These are phyloP conservation scores for Claviceps humidiphila DNA, from an alignment of 2,329 filamentous ascomycete species.

Conservation along the genomic window DNA sequence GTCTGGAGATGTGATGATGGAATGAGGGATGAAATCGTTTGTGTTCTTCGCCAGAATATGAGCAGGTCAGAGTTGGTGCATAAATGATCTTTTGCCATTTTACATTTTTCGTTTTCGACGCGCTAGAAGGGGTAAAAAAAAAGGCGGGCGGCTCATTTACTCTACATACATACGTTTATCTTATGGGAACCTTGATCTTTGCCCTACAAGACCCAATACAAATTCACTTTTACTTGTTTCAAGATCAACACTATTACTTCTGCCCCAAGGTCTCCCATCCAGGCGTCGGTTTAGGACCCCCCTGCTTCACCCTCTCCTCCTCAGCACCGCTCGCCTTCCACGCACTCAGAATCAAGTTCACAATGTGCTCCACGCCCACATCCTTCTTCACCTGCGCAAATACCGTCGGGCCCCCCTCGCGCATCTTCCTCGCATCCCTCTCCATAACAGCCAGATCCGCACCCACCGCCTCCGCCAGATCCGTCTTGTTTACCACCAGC, in stretches of 20 bases:
- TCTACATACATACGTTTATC: too few relatives aligned
- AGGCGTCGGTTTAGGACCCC: constrained; percentile 44
- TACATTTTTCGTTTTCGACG: too few relatives aligned
- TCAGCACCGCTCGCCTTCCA: constrained; percentile 85
- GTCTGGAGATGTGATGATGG: constrained; percentile 23
- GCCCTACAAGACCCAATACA: background rate
- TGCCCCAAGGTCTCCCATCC: constrained; percentile 34
- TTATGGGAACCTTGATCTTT: background rate
- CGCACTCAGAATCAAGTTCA: constrained; percentile 76
- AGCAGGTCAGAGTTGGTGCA: too few relatives aligned
- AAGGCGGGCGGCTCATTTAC: too few relatives aligned
- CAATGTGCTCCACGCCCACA: constrained; percentile 72
- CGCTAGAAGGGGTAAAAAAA: too few relatives aligned
- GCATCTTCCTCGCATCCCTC: constrained; percentile 82
- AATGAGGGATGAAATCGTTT: constrained; percentile 7
- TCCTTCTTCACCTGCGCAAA: constrained; percentile 96
- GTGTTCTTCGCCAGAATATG: background rate
- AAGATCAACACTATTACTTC: background rate
- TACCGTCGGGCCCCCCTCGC: constrained; percentile 87
- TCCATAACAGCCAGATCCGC: constrained; percentile 92
- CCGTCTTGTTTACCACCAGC: constrained; percentile 93
- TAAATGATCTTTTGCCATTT: too few relatives aligned
- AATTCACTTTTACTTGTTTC: background rate
- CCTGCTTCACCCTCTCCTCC: constrained; percentile 37
- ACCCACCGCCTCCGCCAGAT: constrained; percentile 79